These are phyloP conservation scores for Sclerotinia borealis DNA, from an alignment of 2,329 filamentous ascomycete genomes.

Conservation along the genomic window DNA sequence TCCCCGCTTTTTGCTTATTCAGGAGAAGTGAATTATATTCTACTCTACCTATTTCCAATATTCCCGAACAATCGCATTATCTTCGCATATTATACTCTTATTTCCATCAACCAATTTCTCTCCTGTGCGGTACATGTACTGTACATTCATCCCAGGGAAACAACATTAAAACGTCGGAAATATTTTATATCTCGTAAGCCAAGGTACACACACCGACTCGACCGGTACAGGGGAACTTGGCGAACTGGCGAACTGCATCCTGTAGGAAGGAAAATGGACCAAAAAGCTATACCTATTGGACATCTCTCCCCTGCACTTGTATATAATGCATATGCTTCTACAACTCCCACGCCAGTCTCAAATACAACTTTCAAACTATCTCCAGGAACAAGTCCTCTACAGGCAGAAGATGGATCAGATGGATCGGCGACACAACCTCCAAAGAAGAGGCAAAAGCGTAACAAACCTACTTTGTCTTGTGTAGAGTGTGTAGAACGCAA, in stretches of 20 bases:
- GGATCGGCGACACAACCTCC: constrained; percentile 15
- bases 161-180: too few species aligned
- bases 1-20: not conserved
- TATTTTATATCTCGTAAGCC: too few species aligned
- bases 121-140: not conserved
- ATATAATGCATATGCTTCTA: constrained; percentile 8
- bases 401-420: constrained; percentile 17
- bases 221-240: too few species aligned
- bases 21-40: too few species aligned
- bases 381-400: constrained; percentile 11
- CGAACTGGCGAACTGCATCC: too few species aligned
- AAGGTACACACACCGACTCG: too few species aligned
- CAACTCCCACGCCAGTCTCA: constrained; percentile 19
- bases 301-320: constrained; percentile 17
- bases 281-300: not conserved
- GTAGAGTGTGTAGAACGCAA: constrained; percentile 77
- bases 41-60: constrained; percentile 11
- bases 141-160: not conserved
- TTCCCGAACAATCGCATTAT: constrained; percentile 17
- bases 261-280: constrained; percentile 17
- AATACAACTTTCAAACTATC: constrained; percentile 18
- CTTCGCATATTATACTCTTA: constrained; percentile 19
- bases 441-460: constrained; percentile 71
- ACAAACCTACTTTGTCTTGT: constrained; percentile 76
- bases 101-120: constrained; percentile 29